Percentiles rank a stretch among this genome's conserved stretches.
These are phyloP conservation scores for Lecanicillium sp. DNA, from an alignment of 2,329 filamentous ascomycete genomes.

Conservation along the genomic window DNA sequence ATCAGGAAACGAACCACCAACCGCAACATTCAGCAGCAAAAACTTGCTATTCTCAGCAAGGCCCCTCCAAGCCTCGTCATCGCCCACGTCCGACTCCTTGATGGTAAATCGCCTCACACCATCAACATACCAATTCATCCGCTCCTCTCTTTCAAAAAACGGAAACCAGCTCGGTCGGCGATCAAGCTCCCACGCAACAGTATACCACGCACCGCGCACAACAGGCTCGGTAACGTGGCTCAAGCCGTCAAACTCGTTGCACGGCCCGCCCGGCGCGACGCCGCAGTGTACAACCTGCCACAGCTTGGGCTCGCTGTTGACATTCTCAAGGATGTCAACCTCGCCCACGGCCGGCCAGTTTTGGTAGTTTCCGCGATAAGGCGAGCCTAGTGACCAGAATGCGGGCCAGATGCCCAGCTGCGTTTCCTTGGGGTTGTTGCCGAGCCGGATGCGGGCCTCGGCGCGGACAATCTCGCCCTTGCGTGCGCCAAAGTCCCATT, in stretches of 20 bases:
- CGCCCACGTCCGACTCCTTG: slow-evolving; percentile 17
- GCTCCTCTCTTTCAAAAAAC: slow-evolving; percentile 18
- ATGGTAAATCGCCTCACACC: slow-evolving; percentile 18
- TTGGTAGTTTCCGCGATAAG: slow-evolving; percentile 26
- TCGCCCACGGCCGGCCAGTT: slow-evolving; percentile 35
- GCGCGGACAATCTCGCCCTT: slow-evolving; percentile 26
- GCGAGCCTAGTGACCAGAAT: slow-evolving; percentile 35
- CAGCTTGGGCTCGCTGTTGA: slow-evolving; percentile 27
- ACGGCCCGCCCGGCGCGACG: slow-evolving; percentile 27
- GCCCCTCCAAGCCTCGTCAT: slow-evolving; percentile 20
- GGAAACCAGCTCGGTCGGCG: slow-evolving; percentile 12
- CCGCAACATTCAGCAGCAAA: slow-evolving; percentile 30
- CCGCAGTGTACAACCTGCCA: slow-evolving; percentile 35
- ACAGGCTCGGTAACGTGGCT: slow-evolving; percentile 12
- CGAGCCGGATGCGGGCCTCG: slow-evolving; percentile 29
- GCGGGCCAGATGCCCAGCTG: slow-evolving; percentile 37
- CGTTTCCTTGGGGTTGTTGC: slow-evolving; percentile 14
- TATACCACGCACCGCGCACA: slow-evolving; percentile 23
- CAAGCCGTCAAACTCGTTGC: slow-evolving; percentile 31
- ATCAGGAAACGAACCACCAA: slow-evolving; percentile 29
- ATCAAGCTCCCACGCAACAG: slow-evolving; percentile 24
- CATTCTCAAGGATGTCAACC: slow-evolving; percentile 35
- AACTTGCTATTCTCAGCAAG: slow-evolving; percentile 23
- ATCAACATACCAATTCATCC: slow-evolving; percentile 27
- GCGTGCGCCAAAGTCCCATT: slow-evolving; percentile 25